These are phyloP conservation scores for Neurospora sp. DNA, from an alignment of 2,329 filamentous ascomycete species.

Conservation along the genomic window DNA sequence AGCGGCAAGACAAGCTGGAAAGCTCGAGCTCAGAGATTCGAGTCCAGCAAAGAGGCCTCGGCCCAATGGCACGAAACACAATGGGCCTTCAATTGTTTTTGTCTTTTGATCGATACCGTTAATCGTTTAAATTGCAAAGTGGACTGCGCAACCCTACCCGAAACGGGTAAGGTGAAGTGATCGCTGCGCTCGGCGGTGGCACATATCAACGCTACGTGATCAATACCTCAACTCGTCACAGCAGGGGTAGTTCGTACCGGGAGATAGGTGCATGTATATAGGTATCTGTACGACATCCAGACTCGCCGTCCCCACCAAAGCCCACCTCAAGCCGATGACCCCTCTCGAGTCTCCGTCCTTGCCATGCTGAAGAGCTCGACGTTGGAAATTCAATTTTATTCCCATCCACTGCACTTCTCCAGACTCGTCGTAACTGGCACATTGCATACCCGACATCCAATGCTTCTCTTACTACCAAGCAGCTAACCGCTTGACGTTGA, in stretches of 20 bases:
- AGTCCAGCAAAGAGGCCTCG: background rate
- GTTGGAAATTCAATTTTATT: background rate
- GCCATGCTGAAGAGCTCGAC: background rate
- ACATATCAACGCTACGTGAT: background rate
- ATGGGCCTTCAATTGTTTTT: no score
- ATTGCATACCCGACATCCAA: background rate
- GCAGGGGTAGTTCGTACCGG: background rate
- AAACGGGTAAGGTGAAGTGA: background rate
- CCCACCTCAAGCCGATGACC: background rate
- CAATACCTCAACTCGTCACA: background rate
- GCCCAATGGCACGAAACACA: background rate
- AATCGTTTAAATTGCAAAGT: background rate
- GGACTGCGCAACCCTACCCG: background rate
- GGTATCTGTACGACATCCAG: background rate
- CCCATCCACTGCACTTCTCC: background rate
- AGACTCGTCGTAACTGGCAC: background rate
- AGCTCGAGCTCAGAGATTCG: background rate
- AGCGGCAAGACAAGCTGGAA: background rate
- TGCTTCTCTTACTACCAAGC: background rate
- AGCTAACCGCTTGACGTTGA: background rate
- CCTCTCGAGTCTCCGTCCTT: background rate
- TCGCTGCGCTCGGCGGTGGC: background rate
- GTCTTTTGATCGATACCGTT: no score
- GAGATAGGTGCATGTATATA: background rate
- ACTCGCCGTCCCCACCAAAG: background rate